A percentile compares a stretch with the other conserved stretches of the same genome.
Evolutionary conservation across 768 basidiomycete genomes (phyloP).

Genomic region (Panus rudis): DNA sequence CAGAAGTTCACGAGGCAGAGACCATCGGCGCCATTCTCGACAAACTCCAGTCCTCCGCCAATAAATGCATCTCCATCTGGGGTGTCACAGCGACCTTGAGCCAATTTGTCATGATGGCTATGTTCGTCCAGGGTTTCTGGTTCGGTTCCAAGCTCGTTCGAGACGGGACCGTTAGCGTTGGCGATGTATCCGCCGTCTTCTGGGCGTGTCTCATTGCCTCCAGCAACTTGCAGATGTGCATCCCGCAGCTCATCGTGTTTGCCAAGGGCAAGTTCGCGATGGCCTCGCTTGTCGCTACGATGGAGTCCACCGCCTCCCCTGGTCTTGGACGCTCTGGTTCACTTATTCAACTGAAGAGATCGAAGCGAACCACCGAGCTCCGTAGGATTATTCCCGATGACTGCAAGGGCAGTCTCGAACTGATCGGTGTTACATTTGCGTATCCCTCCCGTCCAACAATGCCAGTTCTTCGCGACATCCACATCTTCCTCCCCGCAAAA

Average conservation of each 20-base stretch:
- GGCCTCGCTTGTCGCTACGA: slow-evolving; percentile 56
- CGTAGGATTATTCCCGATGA: slow-evolving; percentile 58
- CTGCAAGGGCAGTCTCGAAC: slow-evolving; percentile 65
- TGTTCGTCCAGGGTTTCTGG: slow-evolving; percentile 98
- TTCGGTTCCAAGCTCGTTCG: slow-evolving; percentile 86
- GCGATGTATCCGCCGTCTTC: slow-evolving; percentile 92
- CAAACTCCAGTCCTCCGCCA: slow-evolving; percentile 39
- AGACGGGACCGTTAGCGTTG: slow-evolving; percentile 58
- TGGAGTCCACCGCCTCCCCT: slow-evolving; percentile 28
- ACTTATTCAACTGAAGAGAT: slow-evolving; percentile 8
- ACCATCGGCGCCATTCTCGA: slow-evolving; percentile 40
- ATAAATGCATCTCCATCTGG: slow-evolving; percentile 65
- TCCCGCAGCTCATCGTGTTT: slow-evolving; percentile 73
- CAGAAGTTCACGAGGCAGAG: slow-evolving; percentile 47
- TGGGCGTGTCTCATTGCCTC: slow-evolving; percentile 95
- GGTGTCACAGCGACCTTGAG: slow-evolving; percentile 57
- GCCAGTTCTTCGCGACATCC: slow-evolving; percentile 50
- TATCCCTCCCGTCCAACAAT: slow-evolving; percentile 67
- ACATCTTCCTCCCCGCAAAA: slow-evolving; percentile 60
- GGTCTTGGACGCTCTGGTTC: slow-evolving; percentile 8
- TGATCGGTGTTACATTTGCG: slow-evolving; percentile 56
- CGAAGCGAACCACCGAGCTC: slow-evolving; percentile 25
- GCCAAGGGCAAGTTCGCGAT: slow-evolving; percentile 82
- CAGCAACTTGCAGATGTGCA: slow-evolving; percentile 78
- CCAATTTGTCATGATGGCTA: slow-evolving; percentile 80